phyloP scores from a whole-genome alignment of 306 rosid species.

The Fagus crenata region DNA sequence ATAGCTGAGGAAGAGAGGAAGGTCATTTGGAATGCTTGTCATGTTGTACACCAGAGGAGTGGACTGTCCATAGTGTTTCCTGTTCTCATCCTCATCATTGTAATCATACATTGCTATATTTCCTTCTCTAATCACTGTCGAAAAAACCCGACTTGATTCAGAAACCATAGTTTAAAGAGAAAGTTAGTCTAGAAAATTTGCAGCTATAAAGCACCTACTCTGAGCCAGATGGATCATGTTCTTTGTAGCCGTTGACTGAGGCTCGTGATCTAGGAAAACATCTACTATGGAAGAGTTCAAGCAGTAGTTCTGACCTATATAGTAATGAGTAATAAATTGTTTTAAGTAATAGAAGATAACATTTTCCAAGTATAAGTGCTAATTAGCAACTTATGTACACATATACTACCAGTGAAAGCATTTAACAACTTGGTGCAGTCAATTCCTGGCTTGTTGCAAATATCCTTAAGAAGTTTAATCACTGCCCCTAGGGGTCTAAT shows the following conservation, averaged over 20 bases:
- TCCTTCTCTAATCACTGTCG: constrained; percentile 74
- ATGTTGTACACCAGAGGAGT: constrained; percentile 70
- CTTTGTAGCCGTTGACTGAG: constrained; percentile 86
- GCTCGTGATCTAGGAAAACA: constrained; percentile 71
- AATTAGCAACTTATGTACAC: not conserved
- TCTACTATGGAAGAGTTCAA: constrained; percentile 59
- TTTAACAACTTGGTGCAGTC: constrained; percentile 78
- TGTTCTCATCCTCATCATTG: constrained; percentile 39
- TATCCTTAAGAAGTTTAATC: constrained; percentile 51
- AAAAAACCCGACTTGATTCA: not conserved
- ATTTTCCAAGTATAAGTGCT: not conserved
- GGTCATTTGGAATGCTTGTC: constrained; percentile 58
- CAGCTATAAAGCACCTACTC: constrained; percentile 46
- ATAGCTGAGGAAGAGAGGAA: constrained; percentile 65
- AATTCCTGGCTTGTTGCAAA: constrained; percentile 62
- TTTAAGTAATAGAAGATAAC: not conserved
- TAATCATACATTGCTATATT: constrained; percentile 67
- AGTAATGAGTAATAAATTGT: constrained; percentile 2
- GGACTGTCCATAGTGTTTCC: constrained; percentile 58
- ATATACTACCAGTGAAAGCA: constrained; percentile 66
- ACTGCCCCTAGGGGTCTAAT: not conserved
- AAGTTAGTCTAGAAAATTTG: too few species aligned
- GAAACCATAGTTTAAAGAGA: not conserved
- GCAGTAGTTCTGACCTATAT: constrained; percentile 74
- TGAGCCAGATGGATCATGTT: constrained; percentile 87